phyloP scores from a whole-genome alignment of 1,139 yeast genomes.

The Tardiomyces digboiensis region DNA sequence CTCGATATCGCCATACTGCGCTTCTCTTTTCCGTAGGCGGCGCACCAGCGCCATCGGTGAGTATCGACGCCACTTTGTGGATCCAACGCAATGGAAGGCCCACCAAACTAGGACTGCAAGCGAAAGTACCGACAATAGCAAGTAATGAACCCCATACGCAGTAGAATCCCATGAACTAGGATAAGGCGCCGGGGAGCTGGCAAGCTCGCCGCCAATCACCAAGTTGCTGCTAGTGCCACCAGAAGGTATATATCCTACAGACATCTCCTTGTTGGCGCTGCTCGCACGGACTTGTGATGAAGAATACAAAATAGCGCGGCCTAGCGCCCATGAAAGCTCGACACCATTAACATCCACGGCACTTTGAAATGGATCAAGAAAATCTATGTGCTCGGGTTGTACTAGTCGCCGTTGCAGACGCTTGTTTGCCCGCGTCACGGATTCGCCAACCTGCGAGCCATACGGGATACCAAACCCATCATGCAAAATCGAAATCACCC shows the following conservation, averaged over 20 bases:
- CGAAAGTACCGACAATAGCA: neutral
- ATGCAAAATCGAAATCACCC: slow-evolving; percentile 64
- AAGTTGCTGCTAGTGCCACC: slow-evolving; percentile 3
- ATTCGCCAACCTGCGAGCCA: slow-evolving; percentile 4
- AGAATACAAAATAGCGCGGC: slow-evolving; percentile 62
- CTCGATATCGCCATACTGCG: neutral
- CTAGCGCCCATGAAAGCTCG: slow-evolving; percentile 77
- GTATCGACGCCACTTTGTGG: neutral
- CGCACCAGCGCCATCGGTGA: neutral
- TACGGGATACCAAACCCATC: slow-evolving; percentile 63
- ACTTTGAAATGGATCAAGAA: slow-evolving; percentile 42
- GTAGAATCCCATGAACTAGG: neutral
- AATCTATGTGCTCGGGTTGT: slow-evolving; percentile 13
- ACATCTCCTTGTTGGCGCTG: slow-evolving; percentile 8
- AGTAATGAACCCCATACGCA: neutral
- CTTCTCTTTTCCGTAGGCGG: neutral
- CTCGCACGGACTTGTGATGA: slow-evolving; percentile 26
- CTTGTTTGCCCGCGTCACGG: neutral
- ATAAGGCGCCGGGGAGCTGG: slow-evolving; percentile 1
- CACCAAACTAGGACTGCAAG: neutral
- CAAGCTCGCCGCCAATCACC: slow-evolving; percentile 10
- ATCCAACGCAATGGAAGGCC: neutral
- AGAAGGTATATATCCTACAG: slow-evolving; percentile 38
- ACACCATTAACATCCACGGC: slow-evolving; percentile 56
- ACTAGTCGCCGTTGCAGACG: slow-evolving; percentile 1